phyloP scores from a whole-genome alignment of 78 protist genomes.

The Dictyostelium firmibasis region DNA sequence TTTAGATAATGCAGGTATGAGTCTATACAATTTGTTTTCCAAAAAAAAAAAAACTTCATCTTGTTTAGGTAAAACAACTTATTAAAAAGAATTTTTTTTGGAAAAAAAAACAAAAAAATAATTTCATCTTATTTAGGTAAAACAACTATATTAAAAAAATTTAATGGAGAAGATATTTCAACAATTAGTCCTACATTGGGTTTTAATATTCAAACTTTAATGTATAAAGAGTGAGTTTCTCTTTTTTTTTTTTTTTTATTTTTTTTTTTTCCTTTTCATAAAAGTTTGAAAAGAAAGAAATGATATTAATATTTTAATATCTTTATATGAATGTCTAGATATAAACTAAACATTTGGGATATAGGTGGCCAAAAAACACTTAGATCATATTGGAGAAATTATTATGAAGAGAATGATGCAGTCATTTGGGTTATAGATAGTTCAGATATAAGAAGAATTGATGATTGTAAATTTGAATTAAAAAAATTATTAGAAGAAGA shows the following conservation, averaged over 20 bases:
- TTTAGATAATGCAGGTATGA: constrained; percentile 97
- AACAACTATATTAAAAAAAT: constrained; percentile 96
- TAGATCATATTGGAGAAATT: constrained; percentile 99
- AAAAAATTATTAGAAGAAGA: constrained; percentile 89
- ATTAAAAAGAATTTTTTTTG: too few species aligned
- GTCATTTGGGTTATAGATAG: constrained; percentile 99
- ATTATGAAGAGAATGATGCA: constrained; percentile 98
- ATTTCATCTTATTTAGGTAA: constrained; percentile 49
- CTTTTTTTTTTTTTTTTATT: too few species aligned
- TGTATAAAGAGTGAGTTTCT: constrained; percentile 71
- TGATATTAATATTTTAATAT: neutral
- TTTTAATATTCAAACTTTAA: constrained; percentile 96
- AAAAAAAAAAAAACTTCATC: neutral
- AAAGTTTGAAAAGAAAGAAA: neutral
- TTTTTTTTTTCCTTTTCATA: too few species aligned
- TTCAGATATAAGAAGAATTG: constrained; percentile 93
- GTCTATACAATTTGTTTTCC: too few species aligned
- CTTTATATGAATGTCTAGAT: constrained; percentile 72
- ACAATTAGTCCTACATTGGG: constrained; percentile 98
- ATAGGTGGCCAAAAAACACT: constrained; percentile 99
- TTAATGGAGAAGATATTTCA: constrained; percentile 95
- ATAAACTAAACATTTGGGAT: constrained; percentile 99
- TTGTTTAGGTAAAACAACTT: constrained; percentile 94
- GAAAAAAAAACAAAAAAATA: too few species aligned
- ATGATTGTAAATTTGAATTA: constrained; percentile 90